Evolutionary conservation across 129 eudicot species (phyloP).

Genomic region (Escallonia herrerae): DNA sequence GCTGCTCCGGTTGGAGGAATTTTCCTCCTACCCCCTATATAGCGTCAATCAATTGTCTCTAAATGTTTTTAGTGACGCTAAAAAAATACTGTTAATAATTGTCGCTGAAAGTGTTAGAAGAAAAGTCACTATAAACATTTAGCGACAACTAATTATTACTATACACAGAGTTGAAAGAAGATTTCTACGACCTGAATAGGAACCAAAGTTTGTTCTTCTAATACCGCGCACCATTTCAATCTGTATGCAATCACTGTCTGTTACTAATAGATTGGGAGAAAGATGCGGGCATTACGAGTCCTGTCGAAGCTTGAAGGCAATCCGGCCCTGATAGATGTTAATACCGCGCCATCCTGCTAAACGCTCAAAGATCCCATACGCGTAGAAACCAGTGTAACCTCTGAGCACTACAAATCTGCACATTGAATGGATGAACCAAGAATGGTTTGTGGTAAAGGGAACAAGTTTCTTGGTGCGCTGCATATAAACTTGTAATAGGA

Average conservation of each 20-base stretch:
- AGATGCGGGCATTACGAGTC: constrained; percentile 17
- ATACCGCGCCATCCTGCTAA: constrained; percentile 27
- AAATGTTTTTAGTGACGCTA: too few relatives aligned
- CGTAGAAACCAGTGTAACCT: constrained; percentile 38
- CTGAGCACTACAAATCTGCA: constrained; percentile 39
- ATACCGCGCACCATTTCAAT: background rate
- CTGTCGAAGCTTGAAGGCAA: constrained; percentile 34
- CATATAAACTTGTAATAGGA: background rate
- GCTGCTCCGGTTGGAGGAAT: too few relatives aligned
- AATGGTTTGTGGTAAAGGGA: background rate
- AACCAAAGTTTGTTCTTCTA: too few relatives aligned
- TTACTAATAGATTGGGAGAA: background rate
- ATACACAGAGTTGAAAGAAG: too few relatives aligned
- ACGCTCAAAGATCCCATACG: constrained; percentile 37
- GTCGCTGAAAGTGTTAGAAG: too few relatives aligned
- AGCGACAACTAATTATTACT: too few relatives aligned
- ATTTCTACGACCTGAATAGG: too few relatives aligned
- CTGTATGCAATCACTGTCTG: background rate
- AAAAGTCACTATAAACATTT: too few relatives aligned
- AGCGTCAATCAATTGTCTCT: too few relatives aligned
- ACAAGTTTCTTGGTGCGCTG: background rate
- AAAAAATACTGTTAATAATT: too few relatives aligned
- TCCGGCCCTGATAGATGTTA: constrained; percentile 23
- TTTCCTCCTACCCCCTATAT: too few relatives aligned
- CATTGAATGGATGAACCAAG: background rate